Evolutionary conservation across 1,139 yeast species (phyloP).

Genomic region (Geotrichum siamense): DNA sequence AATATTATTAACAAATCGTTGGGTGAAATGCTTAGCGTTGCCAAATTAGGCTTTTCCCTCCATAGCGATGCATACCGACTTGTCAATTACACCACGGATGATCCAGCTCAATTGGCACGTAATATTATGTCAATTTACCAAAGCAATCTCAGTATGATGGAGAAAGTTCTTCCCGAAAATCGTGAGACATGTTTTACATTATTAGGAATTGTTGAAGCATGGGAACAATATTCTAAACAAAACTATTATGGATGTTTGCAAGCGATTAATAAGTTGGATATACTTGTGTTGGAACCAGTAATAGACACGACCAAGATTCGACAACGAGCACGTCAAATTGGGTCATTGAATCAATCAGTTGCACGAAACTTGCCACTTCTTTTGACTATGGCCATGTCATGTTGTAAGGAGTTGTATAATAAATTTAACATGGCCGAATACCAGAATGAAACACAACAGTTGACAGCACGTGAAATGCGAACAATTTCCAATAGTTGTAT

Average conservation of each 20-base stretch:
- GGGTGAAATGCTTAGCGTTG: conserved; percentile 69
- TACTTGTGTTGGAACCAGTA: conserved; percentile 54
- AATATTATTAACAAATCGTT: conserved; percentile 65
- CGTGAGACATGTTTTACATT: conserved; percentile 57
- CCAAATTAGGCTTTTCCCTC: conserved; percentile 64
- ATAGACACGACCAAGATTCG: conserved; percentile 45
- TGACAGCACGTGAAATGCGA: conserved; percentile 49
- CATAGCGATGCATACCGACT: conserved; percentile 21
- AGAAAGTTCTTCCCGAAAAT: conserved; percentile 29
- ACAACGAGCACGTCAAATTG: conserved; percentile 49
- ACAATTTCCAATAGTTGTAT: conserved; percentile 76
- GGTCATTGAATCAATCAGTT: conserved; percentile 59
- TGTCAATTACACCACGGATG: conserved; percentile 32
- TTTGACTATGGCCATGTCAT: conserved; percentile 74
- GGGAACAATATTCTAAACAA: conserved; percentile 51
- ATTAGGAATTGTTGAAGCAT: conserved; percentile 58
- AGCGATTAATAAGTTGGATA: conserved; percentile 48
- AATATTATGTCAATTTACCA: conserved; percentile 35
- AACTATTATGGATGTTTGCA: conserved; percentile 59
- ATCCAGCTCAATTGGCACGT: conserved; percentile 38
- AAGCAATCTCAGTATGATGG: conserved; percentile 31
- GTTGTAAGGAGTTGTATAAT: conserved; percentile 56
- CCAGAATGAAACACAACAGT: conserved; percentile 44
- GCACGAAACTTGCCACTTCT: conserved; percentile 75
- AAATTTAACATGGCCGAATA: conserved; percentile 44